phyloP scores from a whole-genome alignment of 805 yeast genomes.

The Metschnikowia henanensis region DNA sequence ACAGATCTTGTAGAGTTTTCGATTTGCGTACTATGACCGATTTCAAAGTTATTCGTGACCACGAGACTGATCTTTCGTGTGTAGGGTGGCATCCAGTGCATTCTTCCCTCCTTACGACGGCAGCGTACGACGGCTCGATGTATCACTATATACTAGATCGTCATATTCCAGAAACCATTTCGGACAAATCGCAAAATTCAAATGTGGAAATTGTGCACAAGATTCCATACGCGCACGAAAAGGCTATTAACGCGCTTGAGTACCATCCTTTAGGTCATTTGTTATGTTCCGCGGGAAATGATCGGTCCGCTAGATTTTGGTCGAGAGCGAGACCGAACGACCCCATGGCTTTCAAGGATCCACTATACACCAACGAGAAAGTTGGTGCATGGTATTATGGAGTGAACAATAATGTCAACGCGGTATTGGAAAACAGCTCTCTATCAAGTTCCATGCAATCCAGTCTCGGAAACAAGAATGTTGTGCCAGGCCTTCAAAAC shows the following conservation, averaged over 20 bases:
- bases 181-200: constrained; percentile 17
- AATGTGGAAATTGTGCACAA: constrained; percentile 48
- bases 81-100: constrained; percentile 94
- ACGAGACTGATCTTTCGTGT: constrained; percentile 81
- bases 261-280: constrained; percentile 95
- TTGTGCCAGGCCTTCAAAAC: constrained; percentile 18
- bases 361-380: constrained; percentile 70
- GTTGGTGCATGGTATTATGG: constrained; percentile 56
- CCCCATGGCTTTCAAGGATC: constrained; percentile 76
- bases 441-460: neutral
- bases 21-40: constrained; percentile 88
- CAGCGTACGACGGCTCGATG: constrained; percentile 87
- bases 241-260: constrained; percentile 84
- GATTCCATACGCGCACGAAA: constrained; percentile 93
- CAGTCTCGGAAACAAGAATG: constrained; percentile 1
- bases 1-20: constrained; percentile 82
- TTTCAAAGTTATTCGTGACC: constrained; percentile 67
- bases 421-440: constrained; percentile 26
- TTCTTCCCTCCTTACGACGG: constrained; percentile 74
- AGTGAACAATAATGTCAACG: constrained; percentile 45
- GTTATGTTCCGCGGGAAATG: constrained; percentile 90
- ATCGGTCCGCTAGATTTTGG: constrained; percentile 93
- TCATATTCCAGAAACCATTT: constrained; percentile 37
- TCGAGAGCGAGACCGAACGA: constrained; percentile 90
- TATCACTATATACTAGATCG: constrained; percentile 70